Percentiles rank a stretch among this genome's conserved stretches.
Conservation (phyloP, 148 eudicot species). For the Rhododendron molle region DNA sequence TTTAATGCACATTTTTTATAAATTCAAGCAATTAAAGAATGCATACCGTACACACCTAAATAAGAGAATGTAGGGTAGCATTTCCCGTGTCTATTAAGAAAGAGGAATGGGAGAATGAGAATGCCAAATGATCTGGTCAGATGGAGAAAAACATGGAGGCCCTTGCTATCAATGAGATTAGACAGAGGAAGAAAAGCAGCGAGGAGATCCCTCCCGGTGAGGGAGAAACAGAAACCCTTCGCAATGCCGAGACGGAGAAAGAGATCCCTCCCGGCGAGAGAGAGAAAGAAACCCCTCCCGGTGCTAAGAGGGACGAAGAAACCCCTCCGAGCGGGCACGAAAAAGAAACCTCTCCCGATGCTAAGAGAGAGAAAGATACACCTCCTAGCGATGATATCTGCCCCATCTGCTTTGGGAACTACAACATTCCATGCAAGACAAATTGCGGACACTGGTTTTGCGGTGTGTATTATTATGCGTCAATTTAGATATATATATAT, state of each 20-base stretch:
- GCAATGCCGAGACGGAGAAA: not conserved
- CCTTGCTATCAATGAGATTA: not conserved
- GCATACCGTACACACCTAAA: not conserved
- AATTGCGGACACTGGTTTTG: constrained; percentile 39
- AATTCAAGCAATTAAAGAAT: no score
- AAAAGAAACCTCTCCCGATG: not conserved
- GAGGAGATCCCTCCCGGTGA: not conserved
- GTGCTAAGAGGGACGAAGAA: not conserved
- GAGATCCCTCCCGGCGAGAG: not conserved
- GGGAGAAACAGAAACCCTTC: not conserved
- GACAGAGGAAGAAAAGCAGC: not conserved
- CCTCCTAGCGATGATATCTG: constrained; percentile 34
- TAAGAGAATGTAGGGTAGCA: not conserved
- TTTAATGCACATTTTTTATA: no score
- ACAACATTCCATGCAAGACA: constrained; percentile 28
- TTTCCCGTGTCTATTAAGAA: not conserved
- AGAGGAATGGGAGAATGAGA: not conserved
- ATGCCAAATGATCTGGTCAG: not conserved
- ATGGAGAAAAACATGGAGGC: not conserved
- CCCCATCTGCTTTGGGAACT: constrained; percentile 28
- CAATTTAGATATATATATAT: no score
- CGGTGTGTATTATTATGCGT: constrained; percentile 2
- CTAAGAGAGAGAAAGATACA: not conserved
- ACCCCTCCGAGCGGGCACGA: not conserved
- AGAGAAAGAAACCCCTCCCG: not conserved